These are phyloP conservation scores for Xylaria sp. DNA, from an alignment of 2,329 filamentous ascomycete species.

Conservation along the genomic window DNA sequence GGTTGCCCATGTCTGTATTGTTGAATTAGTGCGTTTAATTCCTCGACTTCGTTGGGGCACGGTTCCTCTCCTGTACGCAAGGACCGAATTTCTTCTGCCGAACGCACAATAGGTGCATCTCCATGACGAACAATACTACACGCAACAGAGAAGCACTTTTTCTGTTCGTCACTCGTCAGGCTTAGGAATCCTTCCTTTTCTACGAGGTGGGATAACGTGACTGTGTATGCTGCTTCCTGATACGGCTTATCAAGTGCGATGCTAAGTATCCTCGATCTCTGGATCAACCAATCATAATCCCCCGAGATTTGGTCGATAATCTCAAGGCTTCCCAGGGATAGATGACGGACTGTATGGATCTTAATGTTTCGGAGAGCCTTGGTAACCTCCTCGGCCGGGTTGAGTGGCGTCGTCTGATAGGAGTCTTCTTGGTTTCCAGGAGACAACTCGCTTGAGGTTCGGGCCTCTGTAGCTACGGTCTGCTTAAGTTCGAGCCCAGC, in stretches of 20 bases:
- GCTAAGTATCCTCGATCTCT: not conserved
- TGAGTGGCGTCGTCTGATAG: not conserved
- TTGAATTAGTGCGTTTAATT: slow-evolving; percentile 9
- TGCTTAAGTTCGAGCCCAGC: not conserved
- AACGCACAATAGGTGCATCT: slow-evolving; percentile 20
- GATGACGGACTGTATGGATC: not conserved
- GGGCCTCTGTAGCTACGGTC: not conserved
- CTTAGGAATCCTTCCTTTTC: slow-evolving; percentile 20
- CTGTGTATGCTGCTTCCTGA: slow-evolving; percentile 4
- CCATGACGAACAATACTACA: slow-evolving; percentile 23
- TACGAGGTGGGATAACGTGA: slow-evolving; percentile 22
- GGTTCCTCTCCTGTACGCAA: slow-evolving; percentile 11
- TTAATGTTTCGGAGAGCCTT: slow-evolving; percentile 17
- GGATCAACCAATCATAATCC: not conserved
- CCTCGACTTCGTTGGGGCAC: slow-evolving; percentile 21
- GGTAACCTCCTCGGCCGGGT: not conserved
- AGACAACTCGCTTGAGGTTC: not conserved
- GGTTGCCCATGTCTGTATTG: not conserved
- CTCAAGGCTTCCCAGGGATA: slow-evolving; percentile 20
- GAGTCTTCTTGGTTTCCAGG: not conserved
- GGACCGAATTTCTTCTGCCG: slow-evolving; percentile 16
- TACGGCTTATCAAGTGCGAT: not conserved
- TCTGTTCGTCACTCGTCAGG: slow-evolving; percentile 25
- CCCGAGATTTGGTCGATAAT: not conserved
- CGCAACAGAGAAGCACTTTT: slow-evolving; percentile 20